phyloP scores from a whole-genome alignment of 257 asterid genomes.

The Scutellaria baicalensis region DNA sequence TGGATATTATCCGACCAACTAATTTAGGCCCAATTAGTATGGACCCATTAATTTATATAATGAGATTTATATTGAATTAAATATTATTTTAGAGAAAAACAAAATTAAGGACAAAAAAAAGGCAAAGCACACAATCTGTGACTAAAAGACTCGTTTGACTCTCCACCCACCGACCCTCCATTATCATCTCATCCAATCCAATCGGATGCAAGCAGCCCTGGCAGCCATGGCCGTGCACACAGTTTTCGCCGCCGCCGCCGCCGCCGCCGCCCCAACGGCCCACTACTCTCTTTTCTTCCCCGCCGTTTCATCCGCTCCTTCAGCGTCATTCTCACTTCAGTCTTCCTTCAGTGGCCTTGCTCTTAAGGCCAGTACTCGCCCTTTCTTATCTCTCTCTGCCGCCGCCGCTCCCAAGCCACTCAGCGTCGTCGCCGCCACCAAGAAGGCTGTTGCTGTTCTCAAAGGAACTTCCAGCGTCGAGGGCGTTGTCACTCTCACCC shows the following conservation, averaged over 20 bases:
- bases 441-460: slow-evolving; percentile 84
- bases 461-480: slow-evolving; percentile 79
- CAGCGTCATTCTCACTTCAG: slow-evolving; percentile 24
- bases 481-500: slow-evolving; percentile 86
- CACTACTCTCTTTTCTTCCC: slow-evolving; percentile 32
- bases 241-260: slow-evolving; percentile 31
- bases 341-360: slow-evolving; percentile 65
- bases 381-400: slow-evolving; percentile 35
- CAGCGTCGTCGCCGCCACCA: slow-evolving; percentile 62
- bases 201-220: slow-evolving; percentile 37
- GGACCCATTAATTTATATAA: too few species aligned
- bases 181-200: slow-evolving; percentile 21
- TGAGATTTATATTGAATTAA: too few species aligned
- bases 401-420: slow-evolving; percentile 50
- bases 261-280: slow-evolving; percentile 28
- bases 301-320: slow-evolving; percentile 23
- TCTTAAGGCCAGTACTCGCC: slow-evolving; percentile 45
- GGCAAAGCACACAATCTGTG: not conserved
- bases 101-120: not conserved
- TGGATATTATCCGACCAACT: not conserved
- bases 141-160: not conserved
- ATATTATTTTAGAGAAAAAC: too few species aligned
- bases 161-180: not conserved
- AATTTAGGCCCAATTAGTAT: not conserved
- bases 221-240: slow-evolving; percentile 81